These are phyloP conservation scores for Harrya chromipes DNA, from an alignment of 768 basidiomycete genomes.

Conservation along the genomic window DNA sequence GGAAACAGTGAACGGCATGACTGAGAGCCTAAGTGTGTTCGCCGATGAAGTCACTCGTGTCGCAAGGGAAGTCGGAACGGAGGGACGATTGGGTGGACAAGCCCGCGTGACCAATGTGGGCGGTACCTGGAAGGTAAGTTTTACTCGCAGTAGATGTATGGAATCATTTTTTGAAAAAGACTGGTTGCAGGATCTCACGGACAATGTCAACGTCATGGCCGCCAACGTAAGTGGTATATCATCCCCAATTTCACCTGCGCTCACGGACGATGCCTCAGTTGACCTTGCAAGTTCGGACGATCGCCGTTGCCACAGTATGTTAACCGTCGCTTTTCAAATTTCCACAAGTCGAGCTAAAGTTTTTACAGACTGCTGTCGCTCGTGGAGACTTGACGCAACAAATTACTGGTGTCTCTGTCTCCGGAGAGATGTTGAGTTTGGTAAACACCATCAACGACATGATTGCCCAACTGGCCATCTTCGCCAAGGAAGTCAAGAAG, in stretches of 20 bases:
- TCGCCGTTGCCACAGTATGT: constrained; percentile 86
- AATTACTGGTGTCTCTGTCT: constrained; percentile 87
- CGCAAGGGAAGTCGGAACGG: constrained; percentile 95
- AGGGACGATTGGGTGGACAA: constrained; percentile 92
- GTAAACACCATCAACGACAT: constrained; percentile 97
- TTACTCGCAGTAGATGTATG: neutral
- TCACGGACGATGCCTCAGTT: constrained; percentile 44
- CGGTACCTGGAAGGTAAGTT: constrained; percentile 86
- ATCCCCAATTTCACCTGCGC: neutral
- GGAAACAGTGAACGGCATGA: constrained; percentile 96
- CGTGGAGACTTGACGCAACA: constrained; percentile 92
- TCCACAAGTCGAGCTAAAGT: neutral
- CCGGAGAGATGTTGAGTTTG: constrained; percentile 93
- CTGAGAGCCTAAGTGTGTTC: constrained; percentile 78
- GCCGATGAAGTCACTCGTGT: constrained; percentile 84
- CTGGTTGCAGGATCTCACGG: constrained; percentile 68
- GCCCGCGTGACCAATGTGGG: constrained; percentile 92
- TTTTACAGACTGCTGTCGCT: constrained; percentile 77
- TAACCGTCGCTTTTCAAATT: neutral
- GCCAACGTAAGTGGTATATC: constrained; percentile 59
- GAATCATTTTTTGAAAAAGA: neutral
- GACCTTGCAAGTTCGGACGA: constrained; percentile 90
- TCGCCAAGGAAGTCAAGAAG: constrained; percentile 84
- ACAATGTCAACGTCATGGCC: constrained; percentile 96
- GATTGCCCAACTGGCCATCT: constrained; percentile 67